phyloP scores from a whole-genome alignment of 495 filamentous ascomycete species.

The Sordaria brevicollis region DNA sequence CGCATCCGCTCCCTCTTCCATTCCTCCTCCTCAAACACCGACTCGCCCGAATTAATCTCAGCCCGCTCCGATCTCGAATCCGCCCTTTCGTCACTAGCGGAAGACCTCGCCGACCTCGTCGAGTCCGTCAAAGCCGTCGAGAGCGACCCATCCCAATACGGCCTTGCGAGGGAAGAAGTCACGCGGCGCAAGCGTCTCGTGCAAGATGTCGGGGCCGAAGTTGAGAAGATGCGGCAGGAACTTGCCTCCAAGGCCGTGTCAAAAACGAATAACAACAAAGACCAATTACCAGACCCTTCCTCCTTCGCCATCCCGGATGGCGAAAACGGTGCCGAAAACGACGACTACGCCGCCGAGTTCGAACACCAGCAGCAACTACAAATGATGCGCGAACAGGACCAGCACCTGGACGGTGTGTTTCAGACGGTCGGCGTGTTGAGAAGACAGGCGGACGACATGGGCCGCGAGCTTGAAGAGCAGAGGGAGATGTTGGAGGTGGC shows the following conservation, averaged over 20 bases:
- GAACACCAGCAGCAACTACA: conserved; percentile 85
- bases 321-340: conserved; percentile 41
- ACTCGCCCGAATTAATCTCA: conserved; percentile 75
- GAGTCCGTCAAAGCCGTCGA: conserved; percentile 84
- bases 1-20: conserved; percentile 79
- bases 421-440: conserved; percentile 83
- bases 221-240: conserved; percentile 83
- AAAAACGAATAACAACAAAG: conserved; percentile 19
- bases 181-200: conserved; percentile 71
- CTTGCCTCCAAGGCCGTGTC: conserved; percentile 39
- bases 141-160: conserved; percentile 79
- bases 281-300: conserved; percentile 54
- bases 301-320: conserved; percentile 46
- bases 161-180: conserved; percentile 76
- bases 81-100: conserved; percentile 63
- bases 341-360: conserved; percentile 68
- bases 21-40: conserved; percentile 13
- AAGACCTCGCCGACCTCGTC: conserved; percentile 82
- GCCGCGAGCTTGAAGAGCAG: conserved; percentile 90
- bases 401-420: conserved; percentile 85
- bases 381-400: conserved; percentile 92
- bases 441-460: conserved; percentile 89
- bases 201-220: conserved; percentile 76
- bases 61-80: conserved; percentile 72
- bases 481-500: conserved; percentile 67